These are phyloP conservation scores for Boletus subcaerulescens DNA, from an alignment of 768 basidiomycete species.

Conservation along the genomic window DNA sequence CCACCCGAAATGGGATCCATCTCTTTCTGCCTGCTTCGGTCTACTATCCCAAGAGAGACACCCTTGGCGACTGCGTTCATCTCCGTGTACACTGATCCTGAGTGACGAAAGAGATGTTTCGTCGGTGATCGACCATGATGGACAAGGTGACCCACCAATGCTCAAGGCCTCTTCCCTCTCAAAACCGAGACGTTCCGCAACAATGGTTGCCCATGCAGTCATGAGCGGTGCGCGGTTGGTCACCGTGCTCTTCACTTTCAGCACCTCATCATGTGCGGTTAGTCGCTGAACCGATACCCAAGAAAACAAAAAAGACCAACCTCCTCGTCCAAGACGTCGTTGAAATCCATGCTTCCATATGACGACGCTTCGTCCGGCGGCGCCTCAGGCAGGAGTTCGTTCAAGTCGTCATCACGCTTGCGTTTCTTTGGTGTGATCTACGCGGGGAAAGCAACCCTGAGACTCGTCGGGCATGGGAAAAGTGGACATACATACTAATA, in stretches of 20 bases:
- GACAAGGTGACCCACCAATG: constrained; percentile 54
- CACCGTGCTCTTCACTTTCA: constrained; percentile 59
- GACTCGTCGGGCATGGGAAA: not conserved
- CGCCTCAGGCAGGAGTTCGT: constrained; percentile 56
- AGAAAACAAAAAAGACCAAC: constrained; percentile 34
- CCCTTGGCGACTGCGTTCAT: constrained; percentile 89
- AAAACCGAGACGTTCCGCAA: constrained; percentile 86
- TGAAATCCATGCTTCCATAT: constrained; percentile 63
- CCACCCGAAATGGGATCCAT: constrained; percentile 54
- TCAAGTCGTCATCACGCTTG: constrained; percentile 40
- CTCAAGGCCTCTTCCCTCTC: constrained; percentile 86
- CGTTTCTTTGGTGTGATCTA: constrained; percentile 53
- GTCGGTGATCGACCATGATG: not conserved
- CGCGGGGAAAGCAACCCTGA: not conserved
- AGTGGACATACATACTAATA: constrained; percentile 28
- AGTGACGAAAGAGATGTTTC: not conserved
- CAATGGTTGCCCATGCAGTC: constrained; percentile 89
- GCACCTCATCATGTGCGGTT: constrained; percentile 40
- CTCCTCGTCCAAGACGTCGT: constrained; percentile 70
- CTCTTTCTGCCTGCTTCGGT: constrained; percentile 49
- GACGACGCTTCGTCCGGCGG: constrained; percentile 48
- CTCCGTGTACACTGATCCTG: constrained; percentile 91
- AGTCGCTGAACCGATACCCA: not conserved
- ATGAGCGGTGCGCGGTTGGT: constrained; percentile 93
- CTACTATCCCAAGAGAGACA: constrained; percentile 75